Conservation (phyloP, 352 stramenopile species). For the Phytophthora sojae region DNA sequence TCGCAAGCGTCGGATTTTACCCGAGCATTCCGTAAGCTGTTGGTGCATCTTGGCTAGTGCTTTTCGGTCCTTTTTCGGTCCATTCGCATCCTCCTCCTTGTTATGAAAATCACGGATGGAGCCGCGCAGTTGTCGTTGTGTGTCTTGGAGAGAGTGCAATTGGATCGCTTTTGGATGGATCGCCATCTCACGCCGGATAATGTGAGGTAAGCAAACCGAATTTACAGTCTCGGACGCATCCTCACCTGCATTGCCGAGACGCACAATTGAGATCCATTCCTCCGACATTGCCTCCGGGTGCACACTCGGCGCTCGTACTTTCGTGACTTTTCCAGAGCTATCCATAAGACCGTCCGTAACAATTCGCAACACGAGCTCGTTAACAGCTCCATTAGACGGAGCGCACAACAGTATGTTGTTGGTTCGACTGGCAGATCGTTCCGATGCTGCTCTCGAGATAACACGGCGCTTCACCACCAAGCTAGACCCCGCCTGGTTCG, state of each 20-base stretch:
- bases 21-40: conserved; percentile 75
- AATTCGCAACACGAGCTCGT: conserved; percentile 90
- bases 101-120: conserved; percentile 83
- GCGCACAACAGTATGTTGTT: conserved; percentile 89
- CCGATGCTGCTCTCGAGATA: conserved; percentile 45
- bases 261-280: conserved; percentile 79
- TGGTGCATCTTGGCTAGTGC: conserved; percentile 76
- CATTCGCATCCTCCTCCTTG: conserved; percentile 51
- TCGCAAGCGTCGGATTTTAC: conserved; percentile 81
- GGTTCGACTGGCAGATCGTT: conserved; percentile 32
- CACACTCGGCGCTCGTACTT: conserved; percentile 76
- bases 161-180: conserved; percentile 85
- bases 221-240: conserved; percentile 80
- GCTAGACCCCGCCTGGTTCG: conserved; percentile 27
- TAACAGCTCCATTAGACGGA: conserved; percentile 92
- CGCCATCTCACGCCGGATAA: conserved; percentile 83
- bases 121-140: conserved; percentile 63
- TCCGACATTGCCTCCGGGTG: conserved; percentile 56
- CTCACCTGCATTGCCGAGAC: conserved; percentile 79
- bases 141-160: conserved; percentile 67
- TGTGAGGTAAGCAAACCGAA: conserved; percentile 78
- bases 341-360: conserved; percentile 86
- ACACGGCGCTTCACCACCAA: conserved; percentile 64
- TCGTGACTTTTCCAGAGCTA: conserved; percentile 49
- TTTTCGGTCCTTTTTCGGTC: conserved; percentile 54